Evolutionary conservation across 2,329 filamentous ascomycete genomes (phyloP).

Genomic region (Cladophialophora immunda): DNA sequence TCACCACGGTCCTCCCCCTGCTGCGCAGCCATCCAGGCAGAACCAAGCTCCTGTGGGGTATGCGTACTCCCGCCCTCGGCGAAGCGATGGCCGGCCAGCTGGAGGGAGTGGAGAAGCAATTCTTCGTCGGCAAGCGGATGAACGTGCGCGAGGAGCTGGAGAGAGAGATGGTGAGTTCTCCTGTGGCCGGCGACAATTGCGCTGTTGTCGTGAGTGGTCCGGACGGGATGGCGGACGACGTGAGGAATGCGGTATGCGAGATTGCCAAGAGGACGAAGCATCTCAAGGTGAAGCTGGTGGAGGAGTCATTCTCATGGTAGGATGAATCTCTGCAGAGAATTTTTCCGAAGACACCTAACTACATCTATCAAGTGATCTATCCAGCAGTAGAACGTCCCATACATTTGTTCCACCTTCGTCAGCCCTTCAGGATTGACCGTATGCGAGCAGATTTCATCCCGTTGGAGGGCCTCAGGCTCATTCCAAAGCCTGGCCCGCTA

Average conservation of each 20-base stretch:
- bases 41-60: constrained; percentile 12
- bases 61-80: constrained; percentile 40
- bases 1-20: constrained; percentile 54
- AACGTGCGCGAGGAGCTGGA: constrained; percentile 40
- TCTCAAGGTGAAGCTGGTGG: constrained; percentile 42
- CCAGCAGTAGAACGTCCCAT: too few relatives aligned
- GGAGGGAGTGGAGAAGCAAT: constrained; percentile 46
- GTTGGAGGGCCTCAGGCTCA: constrained; percentile 1
- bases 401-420: too few relatives aligned
- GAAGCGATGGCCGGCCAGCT: constrained; percentile 43
- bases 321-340: too few relatives aligned
- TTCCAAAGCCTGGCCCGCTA: background rate
- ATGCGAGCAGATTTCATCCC: background rate
- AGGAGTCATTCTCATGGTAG: constrained; percentile 44
- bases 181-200: constrained; percentile 27
- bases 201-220: constrained; percentile 55
- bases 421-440: background rate
- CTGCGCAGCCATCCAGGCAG: constrained; percentile 45
- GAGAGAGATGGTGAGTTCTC: constrained; percentile 42
- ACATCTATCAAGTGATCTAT: too few relatives aligned
- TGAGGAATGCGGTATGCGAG: constrained; percentile 45
- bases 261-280: constrained; percentile 28
- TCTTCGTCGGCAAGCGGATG: constrained; percentile 48
- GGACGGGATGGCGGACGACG: constrained; percentile 52
- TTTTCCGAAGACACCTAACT: too few relatives aligned